Conservation (phyloP, 768 basidiomycete species). For the Collybiopsis luxurians region DNA sequence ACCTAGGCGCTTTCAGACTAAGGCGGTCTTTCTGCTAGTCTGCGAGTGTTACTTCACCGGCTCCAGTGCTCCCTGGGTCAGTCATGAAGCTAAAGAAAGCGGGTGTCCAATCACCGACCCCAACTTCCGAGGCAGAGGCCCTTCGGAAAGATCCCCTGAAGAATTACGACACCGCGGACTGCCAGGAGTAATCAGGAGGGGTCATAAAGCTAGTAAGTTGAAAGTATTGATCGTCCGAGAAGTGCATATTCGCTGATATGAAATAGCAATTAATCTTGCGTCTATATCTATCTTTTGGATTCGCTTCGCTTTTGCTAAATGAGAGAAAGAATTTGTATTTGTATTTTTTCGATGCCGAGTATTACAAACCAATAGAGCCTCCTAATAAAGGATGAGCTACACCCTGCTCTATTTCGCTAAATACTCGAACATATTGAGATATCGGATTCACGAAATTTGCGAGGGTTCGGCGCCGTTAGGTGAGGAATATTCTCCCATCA, state of each 20-base stretch:
- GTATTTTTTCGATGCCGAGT: too few species aligned
- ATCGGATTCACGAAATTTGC: too few species aligned
- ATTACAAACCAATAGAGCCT: not conserved
- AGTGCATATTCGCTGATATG: too few species aligned
- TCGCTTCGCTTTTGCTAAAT: not conserved
- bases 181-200: not conserved
- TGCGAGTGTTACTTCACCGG: slow-evolving; percentile 25
- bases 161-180: slow-evolving; percentile 49
- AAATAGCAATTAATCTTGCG: not conserved
- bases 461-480: too few species aligned
- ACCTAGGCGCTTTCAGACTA: slow-evolving; percentile 7
- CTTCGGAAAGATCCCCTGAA: slow-evolving; percentile 77
- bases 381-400: not conserved
- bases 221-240: too few species aligned
- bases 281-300: not conserved
- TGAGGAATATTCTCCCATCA: too few species aligned
- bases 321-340: not conserved
- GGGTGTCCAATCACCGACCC: slow-evolving; percentile 36
- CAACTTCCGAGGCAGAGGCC: slow-evolving; percentile 71
- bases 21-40: slow-evolving; percentile 19
- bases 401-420: too few species aligned
- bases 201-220: not conserved
- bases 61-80: slow-evolving; percentile 42
- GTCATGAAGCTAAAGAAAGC: slow-evolving; percentile 65
- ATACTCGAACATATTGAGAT: too few species aligned